Evolutionary conservation across 495 filamentous ascomycete species (phyloP).

Genomic region (Aspergillus ostianus): DNA sequence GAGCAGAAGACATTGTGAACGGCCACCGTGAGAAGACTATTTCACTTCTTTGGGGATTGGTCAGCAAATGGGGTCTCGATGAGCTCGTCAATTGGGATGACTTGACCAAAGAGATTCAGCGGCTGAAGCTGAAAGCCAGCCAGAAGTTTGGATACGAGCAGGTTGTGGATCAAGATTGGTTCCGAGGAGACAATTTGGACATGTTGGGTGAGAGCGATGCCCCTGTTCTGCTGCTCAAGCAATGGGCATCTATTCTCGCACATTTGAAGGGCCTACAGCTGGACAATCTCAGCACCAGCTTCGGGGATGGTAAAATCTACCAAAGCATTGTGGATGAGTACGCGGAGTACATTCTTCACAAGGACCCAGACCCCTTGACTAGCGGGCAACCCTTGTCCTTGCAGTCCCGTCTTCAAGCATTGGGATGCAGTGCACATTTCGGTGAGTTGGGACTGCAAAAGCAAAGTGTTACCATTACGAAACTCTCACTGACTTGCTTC

Average conservation of each 20-base stretch:
- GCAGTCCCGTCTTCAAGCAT: conserved; percentile 26
- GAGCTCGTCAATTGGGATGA: conserved; percentile 55
- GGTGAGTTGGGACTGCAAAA: conserved; percentile 30
- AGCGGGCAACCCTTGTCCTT: conserved; percentile 15
- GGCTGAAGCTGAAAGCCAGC: conserved; percentile 34
- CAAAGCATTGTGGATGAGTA: conserved; percentile 61
- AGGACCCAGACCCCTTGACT: background rate
- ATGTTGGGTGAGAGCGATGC: conserved; percentile 28
- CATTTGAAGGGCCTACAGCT: conserved; percentile 45
- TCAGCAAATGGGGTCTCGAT: conserved; percentile 55
- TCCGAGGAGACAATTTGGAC: conserved; percentile 19
- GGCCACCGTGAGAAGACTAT: conserved; percentile 68
- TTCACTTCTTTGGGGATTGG: conserved; percentile 59
- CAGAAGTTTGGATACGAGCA: conserved; percentile 21
- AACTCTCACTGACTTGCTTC: conserved; percentile 13
- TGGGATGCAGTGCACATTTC: conserved; percentile 46
- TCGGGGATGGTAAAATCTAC: conserved; percentile 57
- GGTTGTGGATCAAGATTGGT: conserved; percentile 15
- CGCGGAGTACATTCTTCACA: conserved; percentile 33
- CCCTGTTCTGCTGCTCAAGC: conserved; percentile 44
- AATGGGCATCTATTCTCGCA: conserved; percentile 55
- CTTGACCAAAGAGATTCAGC: conserved; percentile 49
- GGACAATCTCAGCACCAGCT: conserved; percentile 58
- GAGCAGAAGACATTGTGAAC: conserved; percentile 62
- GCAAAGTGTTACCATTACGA: background rate